Evolutionary conservation across 2,329 filamentous ascomycete species (phyloP).

Genomic region (Cercospora brassicicola): DNA sequence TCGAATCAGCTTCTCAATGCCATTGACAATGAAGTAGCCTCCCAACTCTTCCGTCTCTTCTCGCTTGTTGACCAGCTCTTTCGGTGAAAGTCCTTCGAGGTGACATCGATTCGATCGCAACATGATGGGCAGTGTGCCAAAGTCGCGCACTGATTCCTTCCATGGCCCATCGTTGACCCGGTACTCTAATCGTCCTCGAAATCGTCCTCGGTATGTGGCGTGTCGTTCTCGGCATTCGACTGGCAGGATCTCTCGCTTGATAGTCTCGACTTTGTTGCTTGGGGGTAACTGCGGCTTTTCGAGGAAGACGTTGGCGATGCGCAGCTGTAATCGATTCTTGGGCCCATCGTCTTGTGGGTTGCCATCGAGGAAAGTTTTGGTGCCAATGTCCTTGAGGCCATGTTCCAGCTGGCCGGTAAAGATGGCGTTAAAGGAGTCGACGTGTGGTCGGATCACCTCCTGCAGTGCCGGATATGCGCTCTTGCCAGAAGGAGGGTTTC

Average conservation of each 20-base stretch:
- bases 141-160: conserved; percentile 76
- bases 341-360: conserved; percentile 53
- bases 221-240: conserved; percentile 94
- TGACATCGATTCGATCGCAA: conserved; percentile 88
- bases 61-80: conserved; percentile 77
- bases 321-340: conserved; percentile 71
- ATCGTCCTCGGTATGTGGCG: conserved; percentile 82
- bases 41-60: conserved; percentile 96
- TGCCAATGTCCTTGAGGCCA: conserved; percentile 83
- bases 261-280: conserved; percentile 76
- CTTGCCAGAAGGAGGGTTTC: conserved; percentile 80
- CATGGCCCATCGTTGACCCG: conserved; percentile 83
- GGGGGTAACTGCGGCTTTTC: conserved; percentile 78
- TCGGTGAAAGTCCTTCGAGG: conserved; percentile 79
- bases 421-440: conserved; percentile 91
- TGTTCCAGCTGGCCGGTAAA: conserved; percentile 76
- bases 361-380: conserved; percentile 82
- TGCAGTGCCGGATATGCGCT: conserved; percentile 86
- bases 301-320: conserved; percentile 77
- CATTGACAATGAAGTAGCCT: conserved; percentile 96
- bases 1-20: conserved; percentile 94
- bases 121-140: conserved; percentile 92
- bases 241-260: conserved; percentile 81
- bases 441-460: conserved; percentile 83
- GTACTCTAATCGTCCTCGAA: conserved; percentile 81